A percentile compares a stretch with the other conserved stretches of the same genome.
phyloP scores from a whole-genome alignment of 768 basidiomycete species.

The Mycena epipterygia region DNA sequence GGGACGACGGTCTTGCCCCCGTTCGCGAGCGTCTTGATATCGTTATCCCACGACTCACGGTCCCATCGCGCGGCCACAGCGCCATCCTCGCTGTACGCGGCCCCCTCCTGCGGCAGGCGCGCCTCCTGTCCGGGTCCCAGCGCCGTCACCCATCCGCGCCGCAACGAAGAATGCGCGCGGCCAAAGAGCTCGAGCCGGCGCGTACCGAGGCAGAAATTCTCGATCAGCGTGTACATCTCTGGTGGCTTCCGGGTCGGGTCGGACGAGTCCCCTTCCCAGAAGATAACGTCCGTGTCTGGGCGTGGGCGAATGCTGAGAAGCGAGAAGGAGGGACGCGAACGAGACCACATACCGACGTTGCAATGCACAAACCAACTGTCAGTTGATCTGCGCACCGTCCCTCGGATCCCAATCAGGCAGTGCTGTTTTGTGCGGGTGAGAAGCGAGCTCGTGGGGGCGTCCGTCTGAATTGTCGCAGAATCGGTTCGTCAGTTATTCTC shows the following conservation, averaged over 20 bases:
- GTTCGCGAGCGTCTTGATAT: conserved; percentile 67
- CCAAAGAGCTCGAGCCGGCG: conserved; percentile 94
- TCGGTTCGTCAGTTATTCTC: conserved; percentile 24
- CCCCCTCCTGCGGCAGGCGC: conserved; percentile 54
- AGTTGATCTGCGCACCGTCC: conserved; percentile 94
- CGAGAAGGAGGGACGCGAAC: conserved; percentile 21
- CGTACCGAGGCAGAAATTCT: conserved; percentile 96
- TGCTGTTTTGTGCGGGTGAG: conserved; percentile 95
- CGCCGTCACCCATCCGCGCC: conserved; percentile 95
- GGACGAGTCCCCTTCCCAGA: conserved; percentile 92
- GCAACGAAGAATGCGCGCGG: conserved; percentile 71
- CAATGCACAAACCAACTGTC: conserved; percentile 99
- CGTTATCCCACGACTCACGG: conserved; percentile 74
- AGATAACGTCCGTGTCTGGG: conserved; percentile 93
- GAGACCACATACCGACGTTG: conserved; percentile 82
- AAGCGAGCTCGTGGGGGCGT: conserved; percentile 87
- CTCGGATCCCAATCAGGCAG: conserved; percentile 96
- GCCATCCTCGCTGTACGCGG: conserved; percentile 57
- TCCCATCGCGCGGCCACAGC: conserved; percentile 70
- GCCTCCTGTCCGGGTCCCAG: conserved; percentile 75
- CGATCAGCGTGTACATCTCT: conserved; percentile 95
- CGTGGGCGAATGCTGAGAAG: conserved; percentile 19
- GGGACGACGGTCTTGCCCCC: conserved; percentile 76
- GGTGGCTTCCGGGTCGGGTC: conserved; percentile 93
- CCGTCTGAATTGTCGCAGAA: conserved; percentile 64